phyloP scores from a whole-genome alignment of 2,329 filamentous ascomycete species.

The Paracamarosporium sp. region DNA sequence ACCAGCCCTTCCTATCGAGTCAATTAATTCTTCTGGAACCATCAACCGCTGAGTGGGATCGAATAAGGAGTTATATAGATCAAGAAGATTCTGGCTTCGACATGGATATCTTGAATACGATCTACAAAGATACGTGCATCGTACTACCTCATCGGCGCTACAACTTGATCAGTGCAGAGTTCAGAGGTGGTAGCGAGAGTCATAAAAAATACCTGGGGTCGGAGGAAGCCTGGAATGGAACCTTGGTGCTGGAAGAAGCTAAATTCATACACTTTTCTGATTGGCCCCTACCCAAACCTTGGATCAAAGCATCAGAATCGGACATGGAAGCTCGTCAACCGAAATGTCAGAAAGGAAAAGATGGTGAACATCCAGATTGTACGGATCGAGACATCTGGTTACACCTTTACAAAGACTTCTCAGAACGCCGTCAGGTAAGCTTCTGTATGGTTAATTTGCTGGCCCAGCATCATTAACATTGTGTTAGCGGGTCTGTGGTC shows the following conservation, averaged over 20 bases:
- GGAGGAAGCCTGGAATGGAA: not conserved
- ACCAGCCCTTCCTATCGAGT: slow-evolving; percentile 56
- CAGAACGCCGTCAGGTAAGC: no score
- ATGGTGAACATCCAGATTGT: no score
- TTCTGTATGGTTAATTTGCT: no score
- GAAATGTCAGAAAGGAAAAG: no score
- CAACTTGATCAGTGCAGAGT: not conserved
- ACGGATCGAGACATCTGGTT: no score
- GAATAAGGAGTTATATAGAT: slow-evolving; percentile 21
- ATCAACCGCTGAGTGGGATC: slow-evolving; percentile 55
- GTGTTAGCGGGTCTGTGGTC: no score
- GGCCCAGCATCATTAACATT: no score
- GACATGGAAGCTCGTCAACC: no score
- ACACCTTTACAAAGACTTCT: no score
- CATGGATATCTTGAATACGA: not conserved
- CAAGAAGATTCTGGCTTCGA: not conserved
- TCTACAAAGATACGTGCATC: not conserved
- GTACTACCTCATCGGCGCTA: not conserved
- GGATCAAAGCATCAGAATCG: no score
- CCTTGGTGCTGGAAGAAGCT: not conserved
- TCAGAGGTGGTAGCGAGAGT: no score
- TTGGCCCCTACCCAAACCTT: not conserved
- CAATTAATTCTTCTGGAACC: slow-evolving; percentile 66
- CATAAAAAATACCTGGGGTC: not conserved
- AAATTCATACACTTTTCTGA: not conserved